Conservation (phyloP, 345 rosid genomes). For the Aquilaria sinensis region DNA sequence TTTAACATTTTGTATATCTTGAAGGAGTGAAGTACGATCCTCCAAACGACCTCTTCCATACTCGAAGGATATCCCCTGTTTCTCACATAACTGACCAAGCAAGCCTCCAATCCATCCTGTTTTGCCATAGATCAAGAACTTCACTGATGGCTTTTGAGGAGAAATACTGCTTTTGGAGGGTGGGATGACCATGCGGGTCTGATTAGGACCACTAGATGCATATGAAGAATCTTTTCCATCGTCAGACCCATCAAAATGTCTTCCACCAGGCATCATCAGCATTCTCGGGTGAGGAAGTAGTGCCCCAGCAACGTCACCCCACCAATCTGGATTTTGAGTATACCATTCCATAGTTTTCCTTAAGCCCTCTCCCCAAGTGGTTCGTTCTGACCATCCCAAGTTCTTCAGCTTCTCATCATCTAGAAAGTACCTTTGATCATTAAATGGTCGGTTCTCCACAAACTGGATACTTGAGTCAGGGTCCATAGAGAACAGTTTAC, state of each 20-base stretch:
- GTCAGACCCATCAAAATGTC: constrained; percentile 60
- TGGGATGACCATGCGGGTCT: constrained; percentile 62
- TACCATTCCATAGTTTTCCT: constrained; percentile 81
- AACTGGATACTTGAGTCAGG: constrained; percentile 60
- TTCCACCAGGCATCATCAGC: constrained; percentile 91
- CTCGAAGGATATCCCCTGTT: constrained; percentile 64
- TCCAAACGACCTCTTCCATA: constrained; percentile 86
- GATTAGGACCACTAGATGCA: constrained; percentile 29
- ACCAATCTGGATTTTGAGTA: constrained; percentile 81
- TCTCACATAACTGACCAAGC: constrained; percentile 71
- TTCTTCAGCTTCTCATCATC: constrained; percentile 79
- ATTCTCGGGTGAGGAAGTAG: constrained; percentile 86
- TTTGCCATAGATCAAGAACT: constrained; percentile 83
- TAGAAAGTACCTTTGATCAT: constrained; percentile 92
- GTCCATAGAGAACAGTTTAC: constrained; percentile 62
- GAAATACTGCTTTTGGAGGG: constrained; percentile 33
- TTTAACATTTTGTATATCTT: constrained; percentile 57
- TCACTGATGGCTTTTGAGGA: constrained; percentile 38
- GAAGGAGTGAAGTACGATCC: constrained; percentile 59
- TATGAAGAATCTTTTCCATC: constrained; percentile 36
- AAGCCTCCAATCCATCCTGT: constrained; percentile 96
- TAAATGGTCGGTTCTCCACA: constrained; percentile 83
- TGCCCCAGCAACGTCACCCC: constrained; percentile 94
- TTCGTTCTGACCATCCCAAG: constrained; percentile 80
- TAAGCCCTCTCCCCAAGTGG: constrained; percentile 81